Base-by-base conservation (phyloP, 2,329 filamentous ascomycete species). In the Anthostomella pinea region DNA sequence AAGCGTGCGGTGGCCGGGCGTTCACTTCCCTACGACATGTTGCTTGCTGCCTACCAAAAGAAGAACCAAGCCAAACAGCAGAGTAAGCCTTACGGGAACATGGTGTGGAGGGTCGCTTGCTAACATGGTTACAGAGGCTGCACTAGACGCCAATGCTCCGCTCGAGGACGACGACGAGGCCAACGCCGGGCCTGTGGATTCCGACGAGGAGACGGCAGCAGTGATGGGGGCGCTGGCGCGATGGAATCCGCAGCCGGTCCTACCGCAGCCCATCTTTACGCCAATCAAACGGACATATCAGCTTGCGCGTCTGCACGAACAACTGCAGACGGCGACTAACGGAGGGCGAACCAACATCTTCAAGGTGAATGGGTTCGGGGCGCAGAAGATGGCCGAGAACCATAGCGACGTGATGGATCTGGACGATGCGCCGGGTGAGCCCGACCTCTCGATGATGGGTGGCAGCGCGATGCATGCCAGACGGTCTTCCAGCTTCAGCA, bases 31-130 rank as follows among this genome's bases (percentile, higher is more conserved):
- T 96, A 96, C 57, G 89, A 95, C 62, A 93, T 95, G 83, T 70
- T 96, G 24, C 73, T 96, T 23, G 82, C 85, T 10, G 83, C 85
- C 6, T 93, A 93, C 56, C 87, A 93, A 63, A 96, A 97, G 75
- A 97, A 96, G 73, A 98, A 98, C 55, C 93, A 97, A 63, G 93
- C 93, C 15, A 95, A 95, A 58, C 87, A 95, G 68, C 93, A 97
- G 64, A 95, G 87, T 90, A 73, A 67, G 83, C 75, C 28, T 33
- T 26, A 11, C 16, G 18, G 7, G 16, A 8, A 26, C 19, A 11
- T 22, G 14, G 22, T 35, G 17, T 10, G 10, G 14, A 5, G 10
- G 28, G 14, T 20, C 16, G 8, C 13, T 30, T 26, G 33, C 46
- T 28, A 49, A 51, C 47, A 48, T 39, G 38, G 35, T 39, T 59